These are phyloP conservation scores for Amanita pseudoporphyria DNA, from an alignment of 768 basidiomycete genomes.

Conservation along the genomic window DNA sequence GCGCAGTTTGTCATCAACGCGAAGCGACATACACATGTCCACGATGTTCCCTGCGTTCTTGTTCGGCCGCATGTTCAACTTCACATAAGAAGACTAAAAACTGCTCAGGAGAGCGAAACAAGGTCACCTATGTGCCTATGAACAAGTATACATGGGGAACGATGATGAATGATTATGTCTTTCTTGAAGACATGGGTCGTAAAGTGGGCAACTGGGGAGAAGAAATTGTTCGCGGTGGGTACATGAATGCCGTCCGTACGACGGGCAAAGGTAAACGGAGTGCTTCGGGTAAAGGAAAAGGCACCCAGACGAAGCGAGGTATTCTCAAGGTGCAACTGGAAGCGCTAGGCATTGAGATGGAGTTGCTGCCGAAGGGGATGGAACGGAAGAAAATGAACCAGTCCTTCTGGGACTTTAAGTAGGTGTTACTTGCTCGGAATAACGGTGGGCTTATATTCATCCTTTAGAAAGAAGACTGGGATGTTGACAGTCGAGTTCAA, in stretches of 20 bases:
- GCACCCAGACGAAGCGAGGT: slow-evolving; percentile 47
- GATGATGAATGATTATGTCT: slow-evolving; percentile 86
- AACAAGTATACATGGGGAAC: slow-evolving; percentile 77
- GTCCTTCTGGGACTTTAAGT: slow-evolving; percentile 80
- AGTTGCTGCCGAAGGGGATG: slow-evolving; percentile 77
- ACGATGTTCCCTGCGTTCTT: slow-evolving; percentile 59
- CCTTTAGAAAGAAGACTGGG: slow-evolving; percentile 51
- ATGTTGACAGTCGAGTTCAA: slow-evolving; percentile 67
- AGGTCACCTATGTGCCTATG: slow-evolving; percentile 67
- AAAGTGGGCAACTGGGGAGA: slow-evolving; percentile 65
- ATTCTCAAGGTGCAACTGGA: slow-evolving; percentile 61
- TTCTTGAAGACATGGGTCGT: slow-evolving; percentile 75
- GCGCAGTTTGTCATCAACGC: slow-evolving; percentile 38
- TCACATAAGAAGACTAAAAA: slow-evolving; percentile 53
- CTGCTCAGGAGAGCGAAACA: slow-evolving; percentile 69
- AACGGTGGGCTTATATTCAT: slow-evolving; percentile 5
- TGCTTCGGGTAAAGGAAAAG: slow-evolving; percentile 12
- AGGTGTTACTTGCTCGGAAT: slow-evolving; percentile 9
- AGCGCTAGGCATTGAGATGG: slow-evolving; percentile 59
- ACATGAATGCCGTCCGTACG: slow-evolving; percentile 18
- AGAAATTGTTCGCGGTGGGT: slow-evolving; percentile 58
- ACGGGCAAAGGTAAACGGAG: slow-evolving; percentile 19
- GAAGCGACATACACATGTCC: slow-evolving; percentile 72
- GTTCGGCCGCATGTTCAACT: slow-evolving; percentile 60
- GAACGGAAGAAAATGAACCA: slow-evolving; percentile 67